Evolutionary conservation across 192 early-diverging fungal genomes (phyloP), one percentile per base, ranked within the genome.

Genomic region (Backusella liffmaniae): DNA sequence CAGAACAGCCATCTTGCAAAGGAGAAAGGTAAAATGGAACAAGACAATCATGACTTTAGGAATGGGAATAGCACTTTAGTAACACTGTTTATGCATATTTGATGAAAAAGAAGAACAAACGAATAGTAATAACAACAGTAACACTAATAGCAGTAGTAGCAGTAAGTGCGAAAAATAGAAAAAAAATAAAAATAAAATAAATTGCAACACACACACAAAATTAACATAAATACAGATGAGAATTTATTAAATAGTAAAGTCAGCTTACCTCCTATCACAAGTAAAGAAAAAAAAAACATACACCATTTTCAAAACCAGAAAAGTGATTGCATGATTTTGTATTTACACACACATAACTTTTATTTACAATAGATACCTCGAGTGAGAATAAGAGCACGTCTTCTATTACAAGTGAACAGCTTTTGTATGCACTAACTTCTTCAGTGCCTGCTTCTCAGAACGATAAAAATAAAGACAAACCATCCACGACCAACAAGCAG

Each of bases 321-420:
- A 66, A 23, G 42, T 35, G 32, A 67, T 6, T 35, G 34, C 34
- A 35, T 30, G 34, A 67, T 35, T 67, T 35, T 35, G 3, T 18
- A 35, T 30, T 32, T 29, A 26, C 26, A 13, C 12, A 12, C 12
- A 13, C 12, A 23, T 3, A 12, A 4, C 26, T 62, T 62, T 62
- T 62, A 0, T 26, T 62, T 4, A 5, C 16, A 67, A 5, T 36
- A 36, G 66, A 67, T 7, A n/a, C 66, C 34, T 30, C 15, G 15
- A 35, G 15, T 35, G 66, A 35, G 34, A 36, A n/a, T 36, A 67
- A 32, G 35, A 36, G 6, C 4, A 26, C 41, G 15, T 36, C n/a
- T 4, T 42, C 62, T 7, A 62, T 74, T 5, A 74, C 73, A 29
- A 74, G 62, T 35, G 73, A 74, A 74, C 73, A 74, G 30, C 65